Evolutionary conservation across 2,329 filamentous ascomycete species (phyloP), one percentile per base, ranked within the genome.

Genomic region (Scytalidium lignicola): DNA sequence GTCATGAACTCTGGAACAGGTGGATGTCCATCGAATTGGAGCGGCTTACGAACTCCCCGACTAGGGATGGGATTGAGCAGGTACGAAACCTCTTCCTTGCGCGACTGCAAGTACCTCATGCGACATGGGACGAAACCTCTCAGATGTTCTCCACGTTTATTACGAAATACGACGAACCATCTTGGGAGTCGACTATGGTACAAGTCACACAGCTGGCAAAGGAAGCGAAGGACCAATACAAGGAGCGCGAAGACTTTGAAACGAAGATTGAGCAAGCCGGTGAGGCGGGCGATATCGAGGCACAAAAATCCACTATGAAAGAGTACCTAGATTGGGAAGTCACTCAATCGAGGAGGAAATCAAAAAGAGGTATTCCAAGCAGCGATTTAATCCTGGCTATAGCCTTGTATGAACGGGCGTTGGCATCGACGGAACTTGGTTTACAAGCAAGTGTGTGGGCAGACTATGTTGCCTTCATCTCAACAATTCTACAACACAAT

Each of bases 301-400:
- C 73, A 3, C 74, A 86, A 50, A 74, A 74, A 58, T 57, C 66
- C 18, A 65, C 69, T 41, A 73, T 84, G 69, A 68, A 66, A 3
- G 80, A 86, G 48, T 99, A 99, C 60, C 73, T 97, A 17, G 83
- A 88, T 47, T 96, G 89, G 87, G 93, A 99, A 71, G 78, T 85
- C 60, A 73, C 68, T 17, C 80, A 83, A 61, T 75, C 74, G 55
- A 77, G 77, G 57, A 78, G 78, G 53, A 82, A 76, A 59, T 57
- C 55, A 67, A 64, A 74, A 45, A 72, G 71, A 40, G 72, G 73
- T 44, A 67, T 70, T 44, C 64, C 67, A 10, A 67, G 70, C 20
- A 66, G 72, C 17, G 67, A 74, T 23, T 64, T 78, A 28, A 71
- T 75, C 44, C 70, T 85, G 3, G 81, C 78, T 58, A 68, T 79